Base-by-base conservation (phyloP, 495 filamentous ascomycete genomes). In the Penicillium ucsense region DNA sequence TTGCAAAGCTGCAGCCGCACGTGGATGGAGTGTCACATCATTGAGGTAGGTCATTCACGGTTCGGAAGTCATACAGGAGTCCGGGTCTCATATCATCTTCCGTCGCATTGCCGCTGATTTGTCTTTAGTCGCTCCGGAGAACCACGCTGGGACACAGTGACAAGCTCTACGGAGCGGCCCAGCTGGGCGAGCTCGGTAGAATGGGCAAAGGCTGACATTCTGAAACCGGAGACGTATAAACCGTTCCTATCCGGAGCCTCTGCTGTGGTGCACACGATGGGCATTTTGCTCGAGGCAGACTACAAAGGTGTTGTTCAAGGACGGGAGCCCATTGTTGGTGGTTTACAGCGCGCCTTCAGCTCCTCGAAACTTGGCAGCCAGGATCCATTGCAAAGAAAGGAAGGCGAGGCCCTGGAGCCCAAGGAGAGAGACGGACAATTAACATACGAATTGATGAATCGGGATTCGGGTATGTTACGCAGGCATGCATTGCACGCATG, bases 361-460 rank as follows among this genome's bases (percentile, higher is more conserved):
- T 61, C 74, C 4, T 76, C 73, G 4, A 85, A 85, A 56, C 57
- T 64, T 20, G 83, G 80, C 4, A 80, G 79, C 36, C 72, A 80
- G 54, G 88, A 92, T 66, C 85, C 83, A 8, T 69, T 89, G 7
- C 67, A 68, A 50, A 63, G 74, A 41, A 63, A 68, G 45, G 72
- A 70, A 34, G 81, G 75, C 4, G 78, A 83, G 42, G 70, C 75
- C 32, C 64, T 87, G 43, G 65, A 75, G 55, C 73, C 80, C n/a
- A 72, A 81, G 45, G 83, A 86, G 59, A 67, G 66, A 32, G 76
- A 81, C 57, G 80, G 80, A 12, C 86, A 94, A 67, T 66, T 95
- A 57, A 96, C 90, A 34, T 98, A 98, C 71, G 92, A 98, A 76
- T 78, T 89, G 52, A 96, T 98, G 88, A 98, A 98, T 71, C 79